Percentiles rank a stretch among this genome's conserved stretches.
Conservation (phyloP, 164 flowering plant genomes). For the Paratinospora sagittata region DNA sequence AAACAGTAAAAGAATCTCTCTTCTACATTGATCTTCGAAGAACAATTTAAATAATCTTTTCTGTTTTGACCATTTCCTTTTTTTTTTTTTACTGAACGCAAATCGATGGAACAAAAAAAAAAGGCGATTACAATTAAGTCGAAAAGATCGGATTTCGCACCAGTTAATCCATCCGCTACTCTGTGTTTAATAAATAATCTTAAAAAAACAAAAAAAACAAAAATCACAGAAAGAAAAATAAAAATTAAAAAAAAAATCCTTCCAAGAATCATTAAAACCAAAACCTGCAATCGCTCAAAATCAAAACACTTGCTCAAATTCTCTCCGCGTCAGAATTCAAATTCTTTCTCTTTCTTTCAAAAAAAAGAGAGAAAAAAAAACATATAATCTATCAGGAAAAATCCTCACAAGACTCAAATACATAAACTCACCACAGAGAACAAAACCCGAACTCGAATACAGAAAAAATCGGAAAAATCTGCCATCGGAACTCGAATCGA, state of each 20-base stretch:
- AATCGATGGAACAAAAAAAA: slow-evolving; percentile 20
- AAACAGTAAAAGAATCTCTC: slow-evolving; percentile 4
- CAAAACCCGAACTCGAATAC: background rate
- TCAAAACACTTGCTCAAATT: background rate
- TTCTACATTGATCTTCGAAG: slow-evolving; percentile 1
- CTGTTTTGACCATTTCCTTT: slow-evolving; percentile 20
- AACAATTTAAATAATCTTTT: slow-evolving; percentile 2
- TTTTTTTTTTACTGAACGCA: slow-evolving; percentile 18
- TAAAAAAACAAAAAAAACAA: background rate
- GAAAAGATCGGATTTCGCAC: slow-evolving; percentile 7
- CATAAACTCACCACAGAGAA: slow-evolving; percentile 13
- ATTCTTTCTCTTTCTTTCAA: background rate
- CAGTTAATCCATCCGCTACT: background rate
- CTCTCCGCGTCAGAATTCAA: background rate
- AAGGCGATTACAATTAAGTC: slow-evolving; percentile 1
- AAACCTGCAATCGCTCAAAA: too few relatives aligned
- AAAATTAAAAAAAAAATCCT: background rate
- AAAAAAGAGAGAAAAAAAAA: background rate
- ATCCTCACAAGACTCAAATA: background rate
- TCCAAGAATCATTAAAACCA: too few relatives aligned
- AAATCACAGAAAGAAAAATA: background rate
- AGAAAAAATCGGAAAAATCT: background rate
- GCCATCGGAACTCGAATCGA: slow-evolving; percentile 6
- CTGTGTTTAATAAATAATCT: background rate
- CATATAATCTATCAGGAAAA: background rate